Base-by-base conservation (phyloP, 371 early-diverging fungal species). In the Smittium culicis region DNA sequence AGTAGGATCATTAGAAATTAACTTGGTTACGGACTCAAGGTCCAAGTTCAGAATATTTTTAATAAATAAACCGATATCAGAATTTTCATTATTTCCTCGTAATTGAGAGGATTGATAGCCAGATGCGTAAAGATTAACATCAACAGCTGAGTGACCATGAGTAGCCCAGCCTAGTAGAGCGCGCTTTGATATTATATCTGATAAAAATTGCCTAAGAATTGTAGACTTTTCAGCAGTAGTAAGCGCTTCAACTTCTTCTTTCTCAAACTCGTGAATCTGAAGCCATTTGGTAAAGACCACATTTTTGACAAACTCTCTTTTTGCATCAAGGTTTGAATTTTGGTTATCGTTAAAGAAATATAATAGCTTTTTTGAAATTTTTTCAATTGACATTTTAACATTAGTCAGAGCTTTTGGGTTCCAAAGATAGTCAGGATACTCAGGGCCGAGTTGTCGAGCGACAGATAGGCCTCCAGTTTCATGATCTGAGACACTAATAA, bases 391-490 rank as follows among this genome's bases (percentile, higher is more conserved):
- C 16, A 80, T 79, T 32, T 78, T 79, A 3, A 90, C 90, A 2
- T 75, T 74, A 0, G 69, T 67, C 29, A 97, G 75, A 1, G 82
- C 86, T 34, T 88, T 80, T 0, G 97, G 95, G 35, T 80, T 74
- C 96, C 96, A 97, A 1, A 80, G 61, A 73, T 97, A 97, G 30
- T 86, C 84, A 0, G 93, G 92, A 70, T 90, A 91, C 0, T 71
- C 67, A 0, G 73, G 65, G 16, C 79, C 77, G 0, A 84, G 73
- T 75, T 92, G 90, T 35, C 82, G 76, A 14, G 85, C 93, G 8
- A 92, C 76, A 0, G 92, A 84, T 32, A 94, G 77, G 0, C 94
- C 96, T 2, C 98, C 98, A 0, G 96, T 96, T 76, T 97, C 98
- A 72, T 96, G 97, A 79, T 97, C 96, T 62, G 86, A 86, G 2